Conservation (phyloP, 352 stramenopile species). For the Phytophthora pinifolia region DNA sequence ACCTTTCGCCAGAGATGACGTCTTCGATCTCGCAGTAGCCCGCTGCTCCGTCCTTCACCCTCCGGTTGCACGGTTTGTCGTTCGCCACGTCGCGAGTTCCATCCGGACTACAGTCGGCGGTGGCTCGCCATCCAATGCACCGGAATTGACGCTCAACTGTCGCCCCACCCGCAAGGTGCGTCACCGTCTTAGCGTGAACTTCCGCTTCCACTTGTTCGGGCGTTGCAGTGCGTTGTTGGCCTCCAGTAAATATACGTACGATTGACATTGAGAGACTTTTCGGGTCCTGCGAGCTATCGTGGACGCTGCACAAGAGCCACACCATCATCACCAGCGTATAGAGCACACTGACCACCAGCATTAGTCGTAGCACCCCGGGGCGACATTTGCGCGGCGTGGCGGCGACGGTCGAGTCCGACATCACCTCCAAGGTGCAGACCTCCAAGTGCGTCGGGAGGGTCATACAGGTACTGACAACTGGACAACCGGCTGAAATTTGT, state of each 20-base stretch:
- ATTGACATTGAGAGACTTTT: conserved; percentile 21
- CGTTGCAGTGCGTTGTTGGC: conserved; percentile 9
- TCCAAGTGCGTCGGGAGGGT: too few relatives aligned
- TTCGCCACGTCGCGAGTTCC: conserved; percentile 18
- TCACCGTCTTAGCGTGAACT: conserved; percentile 13
- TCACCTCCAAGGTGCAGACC: conserved; percentile 11
- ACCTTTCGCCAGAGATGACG: conserved; percentile 27
- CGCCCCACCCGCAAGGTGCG: conserved; percentile 14
- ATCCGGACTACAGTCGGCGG: conserved; percentile 14
- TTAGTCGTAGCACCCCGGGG: conserved; percentile 16
- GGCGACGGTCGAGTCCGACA: conserved; percentile 15
- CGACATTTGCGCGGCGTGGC: conserved; percentile 19
- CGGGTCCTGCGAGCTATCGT: conserved; percentile 12
- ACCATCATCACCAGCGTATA: conserved; percentile 10
- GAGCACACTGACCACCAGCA: conserved; percentile 23
- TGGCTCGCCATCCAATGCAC: conserved; percentile 27
- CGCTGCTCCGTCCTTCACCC: conserved; percentile 16
- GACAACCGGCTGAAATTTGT: too few relatives aligned
- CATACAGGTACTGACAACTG: neutral
- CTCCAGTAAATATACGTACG: conserved; percentile 14
- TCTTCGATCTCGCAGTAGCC: conserved; percentile 31
- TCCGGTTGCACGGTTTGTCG: conserved; percentile 23
- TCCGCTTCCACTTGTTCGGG: conserved; percentile 17
- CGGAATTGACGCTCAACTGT: conserved; percentile 19
- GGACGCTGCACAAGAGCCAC: conserved; percentile 16